Evolutionary conservation across 208 protist species (phyloP).

Genomic region (Phytomonas sp.): DNA sequence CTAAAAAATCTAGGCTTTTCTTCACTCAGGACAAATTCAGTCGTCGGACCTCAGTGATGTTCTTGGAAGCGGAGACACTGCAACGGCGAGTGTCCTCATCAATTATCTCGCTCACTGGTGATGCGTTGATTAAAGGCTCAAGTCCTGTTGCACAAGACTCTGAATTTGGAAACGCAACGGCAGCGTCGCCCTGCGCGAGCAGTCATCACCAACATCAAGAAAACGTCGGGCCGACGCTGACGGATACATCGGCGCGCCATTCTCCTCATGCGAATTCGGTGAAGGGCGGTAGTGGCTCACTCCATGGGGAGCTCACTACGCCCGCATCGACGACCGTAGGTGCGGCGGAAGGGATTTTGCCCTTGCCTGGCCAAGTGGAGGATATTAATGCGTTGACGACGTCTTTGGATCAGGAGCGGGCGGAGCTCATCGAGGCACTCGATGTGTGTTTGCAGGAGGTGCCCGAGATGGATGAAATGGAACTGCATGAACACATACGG

Average conservation of each 20-base stretch:
- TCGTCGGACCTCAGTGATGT: not conserved
- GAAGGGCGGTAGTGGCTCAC: not conserved
- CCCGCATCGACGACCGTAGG: not conserved
- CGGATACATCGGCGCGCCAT: not conserved
- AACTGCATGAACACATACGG: not conserved
- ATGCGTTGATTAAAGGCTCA: not conserved
- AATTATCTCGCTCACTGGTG: not conserved
- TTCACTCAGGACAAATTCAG: slow-evolving; percentile 2
- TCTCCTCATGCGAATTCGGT: not conserved
- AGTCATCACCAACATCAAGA: slow-evolving; percentile 3
- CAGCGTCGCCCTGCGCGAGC: not conserved
- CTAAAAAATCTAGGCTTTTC: not conserved
- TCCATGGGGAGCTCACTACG: not conserved
- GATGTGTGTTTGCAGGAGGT: slow-evolving; percentile 76
- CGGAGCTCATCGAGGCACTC: slow-evolving; percentile 66
- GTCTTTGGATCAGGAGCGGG: slow-evolving; percentile 32
- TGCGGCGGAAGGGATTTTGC: not conserved
- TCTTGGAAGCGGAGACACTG: not conserved
- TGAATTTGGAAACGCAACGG: not conserved
- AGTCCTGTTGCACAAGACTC: not conserved
- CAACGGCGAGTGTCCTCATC: not conserved
- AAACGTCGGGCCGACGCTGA: not conserved
- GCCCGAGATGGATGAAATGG: slow-evolving; percentile 15
- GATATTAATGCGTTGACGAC: slow-evolving; percentile 9
- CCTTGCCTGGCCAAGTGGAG: not conserved